These are phyloP conservation scores for Amanita molliuscula DNA, from an alignment of 768 basidiomycete genomes.

Conservation along the genomic window DNA sequence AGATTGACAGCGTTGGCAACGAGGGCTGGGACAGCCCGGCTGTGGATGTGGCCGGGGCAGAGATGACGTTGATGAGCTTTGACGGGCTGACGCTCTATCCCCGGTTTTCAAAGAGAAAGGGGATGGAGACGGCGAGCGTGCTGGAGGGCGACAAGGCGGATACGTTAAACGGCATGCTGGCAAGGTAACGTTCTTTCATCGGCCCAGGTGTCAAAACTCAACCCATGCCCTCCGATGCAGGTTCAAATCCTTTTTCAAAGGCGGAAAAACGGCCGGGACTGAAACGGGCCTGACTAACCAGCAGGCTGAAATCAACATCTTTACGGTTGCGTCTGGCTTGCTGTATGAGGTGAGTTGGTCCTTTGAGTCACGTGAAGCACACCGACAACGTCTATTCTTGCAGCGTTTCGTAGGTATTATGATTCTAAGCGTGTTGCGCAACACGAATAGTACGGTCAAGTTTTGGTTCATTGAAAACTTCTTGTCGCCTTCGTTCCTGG, in stretches of 20 bases:
- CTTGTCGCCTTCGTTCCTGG: constrained; percentile 93
- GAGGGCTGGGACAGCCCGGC: constrained; percentile 80
- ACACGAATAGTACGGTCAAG: constrained; percentile 91
- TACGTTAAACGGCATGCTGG: constrained; percentile 30
- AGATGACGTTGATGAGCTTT: constrained; percentile 79
- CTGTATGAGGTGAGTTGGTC: constrained; percentile 99
- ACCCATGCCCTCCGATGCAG: constrained; percentile 17
- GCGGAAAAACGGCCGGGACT: constrained; percentile 17
- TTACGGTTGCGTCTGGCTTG: constrained; percentile 95
- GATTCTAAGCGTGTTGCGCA: constrained; percentile 91
- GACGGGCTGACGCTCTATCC: constrained; percentile 89
- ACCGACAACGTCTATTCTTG: constrained; percentile 5
- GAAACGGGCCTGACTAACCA: constrained; percentile 13
- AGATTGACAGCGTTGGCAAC: constrained; percentile 78
- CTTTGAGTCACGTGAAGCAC: too few relatives aligned
- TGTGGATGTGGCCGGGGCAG: constrained; percentile 57
- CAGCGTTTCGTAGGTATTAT: constrained; percentile 97
- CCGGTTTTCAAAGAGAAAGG: constrained; percentile 52
- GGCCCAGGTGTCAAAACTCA: constrained; percentile 10
- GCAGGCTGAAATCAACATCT: constrained; percentile 95
- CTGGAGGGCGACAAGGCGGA: constrained; percentile 36
- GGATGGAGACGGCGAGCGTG: constrained; percentile 79
- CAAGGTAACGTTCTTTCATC: constrained; percentile 31
- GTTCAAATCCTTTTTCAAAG: constrained; percentile 34
- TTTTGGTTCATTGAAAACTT: constrained; percentile 99